Conservation (phyloP, 1,139 yeast genomes). For the Hanseniaspora sp. region DNA sequence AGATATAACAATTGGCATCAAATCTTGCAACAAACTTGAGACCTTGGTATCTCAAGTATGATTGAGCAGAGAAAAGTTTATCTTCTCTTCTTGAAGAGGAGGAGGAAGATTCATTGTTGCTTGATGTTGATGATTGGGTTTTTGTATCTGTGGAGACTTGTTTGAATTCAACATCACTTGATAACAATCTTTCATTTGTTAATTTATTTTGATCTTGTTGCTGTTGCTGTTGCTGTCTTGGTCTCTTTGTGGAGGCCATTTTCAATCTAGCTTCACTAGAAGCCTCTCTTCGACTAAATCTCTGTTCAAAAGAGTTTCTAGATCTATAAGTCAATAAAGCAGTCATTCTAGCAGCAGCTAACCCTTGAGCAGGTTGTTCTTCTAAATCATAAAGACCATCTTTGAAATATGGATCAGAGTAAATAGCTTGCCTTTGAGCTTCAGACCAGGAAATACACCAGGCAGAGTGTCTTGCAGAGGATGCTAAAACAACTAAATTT, state of each 20-base stretch:
- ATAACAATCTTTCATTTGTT: constrained; percentile 59
- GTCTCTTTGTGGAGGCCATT: constrained; percentile 21
- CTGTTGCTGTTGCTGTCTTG: constrained; percentile 22
- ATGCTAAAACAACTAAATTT: constrained; percentile 72
- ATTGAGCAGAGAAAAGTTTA: constrained; percentile 74
- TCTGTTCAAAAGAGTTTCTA: constrained; percentile 76
- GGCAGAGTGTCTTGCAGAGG: constrained; percentile 89
- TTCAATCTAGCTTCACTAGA: constrained; percentile 37
- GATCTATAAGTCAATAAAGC: constrained; percentile 88
- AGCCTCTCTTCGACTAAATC: constrained; percentile 61
- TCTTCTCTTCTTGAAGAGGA: constrained; percentile 3
- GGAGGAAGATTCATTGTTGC: background rate
- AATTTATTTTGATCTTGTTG: constrained; percentile 9
- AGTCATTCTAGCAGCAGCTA: constrained; percentile 95
- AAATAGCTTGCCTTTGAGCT: constrained; percentile 91
- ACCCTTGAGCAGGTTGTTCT: constrained; percentile 76
- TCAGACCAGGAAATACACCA: constrained; percentile 99
- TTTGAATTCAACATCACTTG: constrained; percentile 24
- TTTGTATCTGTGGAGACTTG: constrained; percentile 19
- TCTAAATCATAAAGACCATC: constrained; percentile 74
- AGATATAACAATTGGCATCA: constrained; percentile 92
- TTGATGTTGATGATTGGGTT: constrained; percentile 19
- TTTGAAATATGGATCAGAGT: constrained; percentile 80
- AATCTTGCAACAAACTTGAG: constrained; percentile 77
- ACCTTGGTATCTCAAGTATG: constrained; percentile 87